Base-by-base conservation (phyloP, 257 asterid species). In the Nyctanthes arbortristis region DNA sequence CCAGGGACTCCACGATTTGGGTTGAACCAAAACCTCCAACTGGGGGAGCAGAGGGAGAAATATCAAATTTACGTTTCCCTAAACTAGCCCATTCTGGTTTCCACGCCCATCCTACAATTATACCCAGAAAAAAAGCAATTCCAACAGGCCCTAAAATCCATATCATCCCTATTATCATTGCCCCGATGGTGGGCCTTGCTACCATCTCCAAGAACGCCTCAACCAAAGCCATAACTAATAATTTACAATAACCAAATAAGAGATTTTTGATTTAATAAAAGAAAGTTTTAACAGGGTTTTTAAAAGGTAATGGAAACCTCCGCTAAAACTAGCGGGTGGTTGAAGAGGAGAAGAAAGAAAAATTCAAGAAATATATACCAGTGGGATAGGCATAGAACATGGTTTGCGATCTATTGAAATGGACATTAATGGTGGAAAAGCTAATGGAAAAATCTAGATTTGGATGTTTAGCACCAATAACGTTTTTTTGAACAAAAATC, bases 51-150 rank as follows among this genome's bases (percentile, higher is more conserved):
- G 75, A 78, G 58, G 92, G 90, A 0, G 91, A 88, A 68, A 81
- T 62, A 11, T 84, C 91, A 61, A 84, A 82, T 69, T 87, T 88
- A 74, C 81, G 86, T 73, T 78, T 79, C 65, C 77, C 73, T 36
- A 85, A 81, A 47, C 76, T 67, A 66, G 84, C 90, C 97, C 97
- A 84, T 80, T 79, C 84, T 55, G 99, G 99, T 78, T 80, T 94
- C 99, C 99, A 94, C 63, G 79, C 88, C 99, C 99, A 94, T 25
- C 99, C 97, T 25, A 84, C 66, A 29, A 85, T 62, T 43, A 94
- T 34, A 66, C 99, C 99, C 54, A 84, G 7, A 45, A 91, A 14
- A 77, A 94, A 91, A 30, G 93, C 93, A 76, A 93, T 36, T 90
- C 95, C 77, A 75, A 91, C 84, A 37, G 96, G 93, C 68, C 84